phyloP scores from a whole-genome alignment of 2,329 filamentous ascomycete species.

The Ampelomyces quisqualis region DNA sequence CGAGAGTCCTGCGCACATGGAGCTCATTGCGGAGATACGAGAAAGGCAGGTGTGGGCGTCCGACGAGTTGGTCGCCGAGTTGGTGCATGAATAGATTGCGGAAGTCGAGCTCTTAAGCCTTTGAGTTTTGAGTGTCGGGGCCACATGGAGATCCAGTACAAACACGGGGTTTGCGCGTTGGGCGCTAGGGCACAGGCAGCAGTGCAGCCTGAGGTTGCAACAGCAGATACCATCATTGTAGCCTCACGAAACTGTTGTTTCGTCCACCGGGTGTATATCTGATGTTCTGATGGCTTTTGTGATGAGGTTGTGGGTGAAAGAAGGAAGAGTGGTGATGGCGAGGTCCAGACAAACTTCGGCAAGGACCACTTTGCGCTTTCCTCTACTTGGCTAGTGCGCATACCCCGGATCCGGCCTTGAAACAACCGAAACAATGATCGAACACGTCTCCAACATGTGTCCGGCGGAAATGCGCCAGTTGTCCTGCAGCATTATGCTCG shows the following conservation, averaged over 20 bases:
- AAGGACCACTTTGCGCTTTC: slow-evolving; percentile 10
- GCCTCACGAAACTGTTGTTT: background rate
- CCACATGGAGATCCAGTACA: too few relatives aligned
- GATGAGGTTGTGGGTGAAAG: slow-evolving; percentile 6
- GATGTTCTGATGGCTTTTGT: background rate
- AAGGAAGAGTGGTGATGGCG: slow-evolving; percentile 8
- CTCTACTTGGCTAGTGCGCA: slow-evolving; percentile 9
- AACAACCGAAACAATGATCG: slow-evolving; percentile 20
- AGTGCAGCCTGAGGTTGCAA: background rate
- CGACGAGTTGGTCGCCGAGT: slow-evolving; percentile 16
- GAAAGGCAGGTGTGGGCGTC: slow-evolving; percentile 23
- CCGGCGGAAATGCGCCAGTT: slow-evolving; percentile 6
- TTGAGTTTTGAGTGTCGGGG: too few relatives aligned
- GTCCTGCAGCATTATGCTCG: background rate
- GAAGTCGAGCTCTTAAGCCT: background rate
- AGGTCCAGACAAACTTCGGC: slow-evolving; percentile 20
- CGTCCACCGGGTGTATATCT: background rate
- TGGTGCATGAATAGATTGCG: slow-evolving; percentile 2
- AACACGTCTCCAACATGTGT: slow-evolving; percentile 21
- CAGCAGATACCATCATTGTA: background rate
- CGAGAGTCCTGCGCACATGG: slow-evolving; percentile 30
- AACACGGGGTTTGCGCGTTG: too few relatives aligned
- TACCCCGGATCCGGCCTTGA: slow-evolving; percentile 7
- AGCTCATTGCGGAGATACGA: slow-evolving; percentile 17
- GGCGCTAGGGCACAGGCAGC: too few relatives aligned